Percentiles rank a stretch among this genome's conserved stretches.
phyloP scores from a whole-genome alignment of 1,139 yeast genomes.

The Protomyces inouyei region DNA sequence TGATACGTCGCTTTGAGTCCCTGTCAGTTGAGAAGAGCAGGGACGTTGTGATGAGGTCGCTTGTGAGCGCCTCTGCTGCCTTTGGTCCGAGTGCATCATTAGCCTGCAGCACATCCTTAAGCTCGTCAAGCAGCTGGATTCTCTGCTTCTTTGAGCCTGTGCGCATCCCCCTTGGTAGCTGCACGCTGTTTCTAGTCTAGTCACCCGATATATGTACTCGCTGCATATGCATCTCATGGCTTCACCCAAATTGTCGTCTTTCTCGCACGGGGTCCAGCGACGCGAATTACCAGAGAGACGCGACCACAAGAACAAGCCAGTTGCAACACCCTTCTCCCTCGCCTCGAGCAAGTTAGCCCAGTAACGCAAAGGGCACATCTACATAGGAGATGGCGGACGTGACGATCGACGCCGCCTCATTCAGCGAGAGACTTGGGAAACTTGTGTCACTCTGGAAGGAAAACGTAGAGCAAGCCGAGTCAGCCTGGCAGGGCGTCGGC shows the following conservation, averaged over 20 bases:
- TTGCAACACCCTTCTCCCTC: too few species aligned
- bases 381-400: slow-evolving; percentile 15
- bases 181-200: background rate
- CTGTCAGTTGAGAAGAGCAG: background rate
- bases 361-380: background rate
- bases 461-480: background rate
- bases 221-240: too few species aligned
- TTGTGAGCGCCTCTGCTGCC: background rate
- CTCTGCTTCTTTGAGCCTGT: background rate
- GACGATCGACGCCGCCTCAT: slow-evolving; percentile 12
- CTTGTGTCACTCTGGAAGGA: slow-evolving; percentile 23
- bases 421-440: slow-evolving; percentile 16
- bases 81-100: background rate
- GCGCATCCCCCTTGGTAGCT: background rate
- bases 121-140: background rate
- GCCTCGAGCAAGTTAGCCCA: background rate
- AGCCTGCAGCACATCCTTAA: background rate
- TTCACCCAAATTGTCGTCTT: too few species aligned
- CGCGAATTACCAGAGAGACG: too few species aligned
- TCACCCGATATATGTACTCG: too few species aligned
- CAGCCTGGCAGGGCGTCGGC: slow-evolving; percentile 48
- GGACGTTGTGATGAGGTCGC: background rate
- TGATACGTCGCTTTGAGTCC: background rate
- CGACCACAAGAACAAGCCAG: too few species aligned
- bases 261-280: too few species aligned